Evolutionary conservation across 768 basidiomycete species (phyloP).

Genomic region (Amanita pseudoporphyria): DNA sequence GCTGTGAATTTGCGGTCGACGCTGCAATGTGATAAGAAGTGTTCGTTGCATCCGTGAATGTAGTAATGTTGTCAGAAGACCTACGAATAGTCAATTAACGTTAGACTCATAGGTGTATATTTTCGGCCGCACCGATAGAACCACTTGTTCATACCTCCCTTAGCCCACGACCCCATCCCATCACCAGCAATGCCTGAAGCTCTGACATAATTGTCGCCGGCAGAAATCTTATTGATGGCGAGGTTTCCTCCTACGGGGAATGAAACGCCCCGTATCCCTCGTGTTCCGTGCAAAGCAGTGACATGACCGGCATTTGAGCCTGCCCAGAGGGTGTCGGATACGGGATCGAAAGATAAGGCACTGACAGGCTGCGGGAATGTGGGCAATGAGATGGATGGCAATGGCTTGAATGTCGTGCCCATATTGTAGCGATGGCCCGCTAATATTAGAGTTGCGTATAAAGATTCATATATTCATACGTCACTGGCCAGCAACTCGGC

Average conservation of each 20-base stretch:
- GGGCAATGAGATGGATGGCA: constrained; percentile 23
- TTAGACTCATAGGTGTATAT: constrained; percentile 1
- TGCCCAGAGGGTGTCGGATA: constrained; percentile 84
- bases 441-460: background rate
- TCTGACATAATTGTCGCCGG: constrained; percentile 73
- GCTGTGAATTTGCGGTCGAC: constrained; percentile 48
- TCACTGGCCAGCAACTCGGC: background rate
- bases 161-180: constrained; percentile 72
- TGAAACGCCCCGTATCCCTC: constrained; percentile 57
- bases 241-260: constrained; percentile 64
- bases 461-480: background rate
- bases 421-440: constrained; percentile 7
- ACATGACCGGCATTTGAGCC: constrained; percentile 68
- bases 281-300: constrained; percentile 53
- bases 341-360: constrained; percentile 82
- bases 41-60: constrained; percentile 38
- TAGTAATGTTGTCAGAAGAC: constrained; percentile 23
- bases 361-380: constrained; percentile 47
- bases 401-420: constrained; percentile 23
- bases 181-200: constrained; percentile 50
- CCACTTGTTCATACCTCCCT: constrained; percentile 84
- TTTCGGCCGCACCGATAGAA: constrained; percentile 46
- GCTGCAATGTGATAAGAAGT: constrained; percentile 50
- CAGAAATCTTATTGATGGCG: constrained; percentile 63
- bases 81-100: constrained; percentile 12